Conservation (phyloP, 208 protist species). For the Trypanosoma platydactyli region DNA sequence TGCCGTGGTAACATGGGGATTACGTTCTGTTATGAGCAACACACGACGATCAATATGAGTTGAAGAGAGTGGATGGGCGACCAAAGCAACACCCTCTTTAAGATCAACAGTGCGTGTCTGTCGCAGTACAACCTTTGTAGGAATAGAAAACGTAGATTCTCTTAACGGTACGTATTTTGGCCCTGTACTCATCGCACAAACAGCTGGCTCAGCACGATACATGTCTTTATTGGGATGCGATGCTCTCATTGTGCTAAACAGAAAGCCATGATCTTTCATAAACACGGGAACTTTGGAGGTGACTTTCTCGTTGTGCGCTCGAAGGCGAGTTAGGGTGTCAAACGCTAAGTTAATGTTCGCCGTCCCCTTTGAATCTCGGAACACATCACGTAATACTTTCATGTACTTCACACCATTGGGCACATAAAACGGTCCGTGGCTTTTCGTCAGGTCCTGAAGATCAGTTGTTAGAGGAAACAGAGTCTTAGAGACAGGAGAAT, state of each 20-base stretch:
- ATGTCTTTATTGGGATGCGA: constrained; percentile 33
- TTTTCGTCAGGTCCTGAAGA: constrained; percentile 56
- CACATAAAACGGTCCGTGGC: constrained; percentile 47
- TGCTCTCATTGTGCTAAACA: constrained; percentile 39
- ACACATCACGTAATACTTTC: constrained; percentile 51
- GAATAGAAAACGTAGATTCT: constrained; percentile 30
- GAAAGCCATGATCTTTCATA: constrained; percentile 42
- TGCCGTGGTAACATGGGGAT: constrained; percentile 54
- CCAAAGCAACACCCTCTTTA: constrained; percentile 60
- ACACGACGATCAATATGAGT: constrained; percentile 80
- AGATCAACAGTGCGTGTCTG: constrained; percentile 42
- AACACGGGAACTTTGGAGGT: constrained; percentile 46
- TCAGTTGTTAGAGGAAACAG: constrained; percentile 71
- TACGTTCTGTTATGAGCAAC: constrained; percentile 75
- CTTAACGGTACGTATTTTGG: constrained; percentile 42
- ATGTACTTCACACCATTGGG: constrained; percentile 56
- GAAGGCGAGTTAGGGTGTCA: constrained; percentile 67
- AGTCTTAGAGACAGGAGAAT: constrained; percentile 63
- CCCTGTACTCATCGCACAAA: constrained; percentile 10
- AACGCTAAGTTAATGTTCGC: constrained; percentile 67
- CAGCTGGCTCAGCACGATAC: constrained; percentile 48
- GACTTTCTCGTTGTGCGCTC: constrained; percentile 68
- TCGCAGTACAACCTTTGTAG: constrained; percentile 52
- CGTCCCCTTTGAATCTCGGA: constrained; percentile 38
- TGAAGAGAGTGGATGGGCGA: constrained; percentile 82